Base-by-base conservation (phyloP, 768 basidiomycete genomes). In the Tricholoma hemisulphureum region DNA sequence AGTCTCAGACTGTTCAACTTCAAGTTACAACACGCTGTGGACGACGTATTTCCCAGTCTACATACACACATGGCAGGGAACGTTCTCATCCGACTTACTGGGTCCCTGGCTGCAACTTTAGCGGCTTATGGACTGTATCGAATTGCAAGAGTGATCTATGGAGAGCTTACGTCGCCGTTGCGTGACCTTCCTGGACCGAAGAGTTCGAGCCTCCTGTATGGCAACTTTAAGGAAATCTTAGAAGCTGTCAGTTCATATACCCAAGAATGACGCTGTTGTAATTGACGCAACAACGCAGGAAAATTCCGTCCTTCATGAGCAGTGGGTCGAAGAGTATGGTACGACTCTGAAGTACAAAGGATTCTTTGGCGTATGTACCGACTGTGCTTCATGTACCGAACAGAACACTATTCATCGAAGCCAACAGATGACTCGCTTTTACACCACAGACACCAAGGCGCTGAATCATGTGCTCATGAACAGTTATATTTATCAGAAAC, bases 381-480 rank as follows among this genome's bases (percentile, higher is more conserved):
- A 48, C 7, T 29, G 13, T 3, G 16, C 6, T 11, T 18, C 18
- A 32, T 28, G 10, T 46, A 5, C n/a, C 56, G 16, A n/a, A n/a
- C n/a, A n/a, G 46, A 21, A 10, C 37, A 16, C 51, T 16, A 32
- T 34, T 41, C 50, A 9, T 21, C 24, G 32, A 39, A 26, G 31
- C 20, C 14, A 28, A 26, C 56, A 78, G 76, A 63, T 63, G 56
- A 66, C 63, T 29, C 77, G 80, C 4, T 67, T 90, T 6, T 79
- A 78, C 65, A 89, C 87, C 0, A 67, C 76, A 51, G 91, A 91
- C 63, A 73, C 81, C 0, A 81, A 81, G 23, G 88, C 87, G 0
- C 29, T 91, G 28, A 78, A 79, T 34, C 83, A 91, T 60, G 74
- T 93, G 46, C 73, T 92, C 11, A 76, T 77, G 58, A 83, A 88